Conservation (phyloP, 116 monocot species). For the Cymodocea nodosa region DNA sequence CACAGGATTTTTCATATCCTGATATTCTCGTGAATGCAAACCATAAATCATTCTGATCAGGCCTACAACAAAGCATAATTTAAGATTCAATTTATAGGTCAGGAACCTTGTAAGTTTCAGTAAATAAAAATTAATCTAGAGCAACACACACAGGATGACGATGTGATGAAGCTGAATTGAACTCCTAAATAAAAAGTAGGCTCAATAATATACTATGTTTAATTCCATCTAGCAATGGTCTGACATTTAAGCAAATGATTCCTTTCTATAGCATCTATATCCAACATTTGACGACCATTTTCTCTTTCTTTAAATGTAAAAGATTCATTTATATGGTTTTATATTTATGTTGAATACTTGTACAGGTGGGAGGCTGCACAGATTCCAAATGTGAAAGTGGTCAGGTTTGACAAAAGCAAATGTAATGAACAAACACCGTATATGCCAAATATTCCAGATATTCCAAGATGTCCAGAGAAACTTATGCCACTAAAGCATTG, state of each 20-base stretch:
- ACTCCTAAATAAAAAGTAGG: too few relatives aligned
- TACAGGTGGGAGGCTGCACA: constrained; percentile 87
- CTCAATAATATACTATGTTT: too few relatives aligned
- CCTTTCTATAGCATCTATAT: background rate
- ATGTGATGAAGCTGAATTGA: too few relatives aligned
- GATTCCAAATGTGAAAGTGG: constrained; percentile 76
- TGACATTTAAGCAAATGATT: background rate
- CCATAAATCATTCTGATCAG: too few relatives aligned
- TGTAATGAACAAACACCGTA: constrained; percentile 70
- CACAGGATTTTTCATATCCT: too few relatives aligned
- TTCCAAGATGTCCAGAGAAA: constrained; percentile 48
- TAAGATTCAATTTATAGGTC: too few relatives aligned
- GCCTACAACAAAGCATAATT: too few relatives aligned
- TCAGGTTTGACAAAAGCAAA: constrained; percentile 33
- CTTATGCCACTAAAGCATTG: constrained; percentile 58
- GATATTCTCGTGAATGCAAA: too few relatives aligned
- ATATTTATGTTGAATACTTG: background rate
- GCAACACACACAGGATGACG: too few relatives aligned
- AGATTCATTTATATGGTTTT: background rate
- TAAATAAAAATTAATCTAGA: too few relatives aligned
- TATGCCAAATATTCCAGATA: constrained; percentile 81
- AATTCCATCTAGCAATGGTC: too few relatives aligned
- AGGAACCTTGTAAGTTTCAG: too few relatives aligned
- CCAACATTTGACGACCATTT: background rate
- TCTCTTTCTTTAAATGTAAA: background rate